Evolutionary conservation across 192 early-diverging fungal species (phyloP).

Genomic region (Entrophospora sp.): DNA sequence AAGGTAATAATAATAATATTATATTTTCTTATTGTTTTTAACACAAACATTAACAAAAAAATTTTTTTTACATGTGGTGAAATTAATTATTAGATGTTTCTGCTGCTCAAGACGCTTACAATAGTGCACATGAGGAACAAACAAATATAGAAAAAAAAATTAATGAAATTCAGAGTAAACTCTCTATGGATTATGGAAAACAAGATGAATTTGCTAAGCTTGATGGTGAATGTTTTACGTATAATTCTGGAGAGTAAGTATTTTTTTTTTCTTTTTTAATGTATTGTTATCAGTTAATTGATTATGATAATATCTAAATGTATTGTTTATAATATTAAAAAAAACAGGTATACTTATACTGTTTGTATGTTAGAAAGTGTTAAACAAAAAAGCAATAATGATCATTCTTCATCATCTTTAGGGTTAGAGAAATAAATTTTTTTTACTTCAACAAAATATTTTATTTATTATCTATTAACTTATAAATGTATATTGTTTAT

Average conservation of each 20-base stretch:
- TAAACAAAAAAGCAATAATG: constrained; percentile 61
- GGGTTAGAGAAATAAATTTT: constrained; percentile 20
- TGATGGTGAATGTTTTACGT: constrained; percentile 57
- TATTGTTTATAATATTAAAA: constrained; percentile 44
- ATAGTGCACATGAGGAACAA: constrained; percentile 22
- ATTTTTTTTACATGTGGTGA: too few relatives aligned
- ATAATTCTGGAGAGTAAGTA: constrained; percentile 60
- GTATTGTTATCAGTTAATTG: too few relatives aligned
- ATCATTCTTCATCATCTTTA: constrained; percentile 43
- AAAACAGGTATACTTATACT: constrained; percentile 58
- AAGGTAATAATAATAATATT: too few relatives aligned
- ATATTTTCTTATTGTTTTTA: too few relatives aligned
- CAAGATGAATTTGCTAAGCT: constrained; percentile 60
- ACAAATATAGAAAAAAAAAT: constrained; percentile 27
- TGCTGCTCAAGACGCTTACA: constrained; percentile 19
- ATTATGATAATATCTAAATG: too few relatives aligned
- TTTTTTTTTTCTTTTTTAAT: background rate
- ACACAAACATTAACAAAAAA: too few relatives aligned
- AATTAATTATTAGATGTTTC: constrained; percentile 25
- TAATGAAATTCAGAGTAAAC: constrained; percentile 40
- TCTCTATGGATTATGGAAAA: constrained; percentile 63
- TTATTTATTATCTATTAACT: constrained; percentile 1
- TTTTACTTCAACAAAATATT: background rate
- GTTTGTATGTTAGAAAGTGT: constrained; percentile 72
- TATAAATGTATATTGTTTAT: too few relatives aligned